phyloP scores from a whole-genome alignment of 2,329 filamentous ascomycete genomes.

The Nothophaeocryptopus gaeumannii region DNA sequence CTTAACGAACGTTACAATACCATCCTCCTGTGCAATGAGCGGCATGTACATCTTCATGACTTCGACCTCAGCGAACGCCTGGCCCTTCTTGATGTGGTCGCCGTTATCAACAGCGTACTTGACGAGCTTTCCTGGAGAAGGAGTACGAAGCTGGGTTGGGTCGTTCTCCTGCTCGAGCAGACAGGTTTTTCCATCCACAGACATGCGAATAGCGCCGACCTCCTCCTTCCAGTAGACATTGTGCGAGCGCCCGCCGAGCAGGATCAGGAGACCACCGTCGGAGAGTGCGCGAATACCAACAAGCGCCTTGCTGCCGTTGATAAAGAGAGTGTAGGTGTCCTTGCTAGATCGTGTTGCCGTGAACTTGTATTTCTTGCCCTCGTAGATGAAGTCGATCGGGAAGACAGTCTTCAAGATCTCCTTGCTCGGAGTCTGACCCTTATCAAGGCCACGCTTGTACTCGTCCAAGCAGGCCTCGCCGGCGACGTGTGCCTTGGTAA shows the following conservation, averaged over 20 bases:
- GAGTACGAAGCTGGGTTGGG: constrained; percentile 91
- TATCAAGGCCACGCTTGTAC: constrained; percentile 85
- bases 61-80: constrained; percentile 94
- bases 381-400: constrained; percentile 97
- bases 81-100: constrained; percentile 84
- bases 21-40: constrained; percentile 88
- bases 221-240: constrained; percentile 99
- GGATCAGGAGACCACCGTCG: constrained; percentile 87
- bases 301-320: constrained; percentile 95
- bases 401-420: constrained; percentile 98
- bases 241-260: constrained; percentile 89
- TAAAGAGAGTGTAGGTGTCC: constrained; percentile 96
- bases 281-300: constrained; percentile 89
- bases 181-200: constrained; percentile 97
- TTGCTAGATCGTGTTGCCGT: constrained; percentile 87
- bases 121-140: constrained; percentile 94
- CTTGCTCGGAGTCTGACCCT: constrained; percentile 95
- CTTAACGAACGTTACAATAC: constrained; percentile 97
- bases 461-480: constrained; percentile 85
- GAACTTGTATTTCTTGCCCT: constrained; percentile 95
- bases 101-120: constrained; percentile 97
- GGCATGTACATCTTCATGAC: constrained; percentile 99
- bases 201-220: constrained; percentile 89
- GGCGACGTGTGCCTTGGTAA: constrained; percentile 91
- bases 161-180: constrained; percentile 98